These are phyloP conservation scores for Polyporus arcularius DNA, from an alignment of 768 basidiomycete species.

Conservation along the genomic window DNA sequence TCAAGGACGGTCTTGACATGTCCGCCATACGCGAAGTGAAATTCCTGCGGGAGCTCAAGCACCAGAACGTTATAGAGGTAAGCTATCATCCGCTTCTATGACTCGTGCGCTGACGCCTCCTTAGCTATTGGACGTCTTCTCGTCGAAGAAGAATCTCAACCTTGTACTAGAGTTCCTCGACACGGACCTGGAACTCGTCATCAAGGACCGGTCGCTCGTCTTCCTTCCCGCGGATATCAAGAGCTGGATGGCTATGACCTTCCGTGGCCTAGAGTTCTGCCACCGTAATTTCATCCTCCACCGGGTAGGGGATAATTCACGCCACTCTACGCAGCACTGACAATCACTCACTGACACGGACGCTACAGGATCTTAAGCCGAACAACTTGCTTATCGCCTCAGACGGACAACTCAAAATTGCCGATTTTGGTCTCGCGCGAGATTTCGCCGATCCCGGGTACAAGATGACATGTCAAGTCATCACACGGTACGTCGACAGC, in stretches of 20 bases:
- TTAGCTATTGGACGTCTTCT: conserved; percentile 95
- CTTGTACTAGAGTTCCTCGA: conserved; percentile 96
- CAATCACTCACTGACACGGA: background rate
- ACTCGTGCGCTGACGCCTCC: background rate
- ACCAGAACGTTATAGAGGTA: conserved; percentile 95
- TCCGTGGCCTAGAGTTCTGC: conserved; percentile 97
- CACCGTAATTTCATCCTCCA: conserved; percentile 94
- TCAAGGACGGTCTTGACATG: conserved; percentile 99
- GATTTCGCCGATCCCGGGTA: conserved; percentile 94
- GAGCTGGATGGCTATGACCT: conserved; percentile 98
- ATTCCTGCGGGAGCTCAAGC: conserved; percentile 89
- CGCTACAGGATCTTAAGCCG: conserved; percentile 88
- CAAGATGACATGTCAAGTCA: conserved; percentile 98
- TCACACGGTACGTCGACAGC: conserved; percentile 76
- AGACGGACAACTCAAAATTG: conserved; percentile 91
- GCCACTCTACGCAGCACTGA: background rate
- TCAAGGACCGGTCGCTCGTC: conserved; percentile 89
- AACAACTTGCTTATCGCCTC: conserved; percentile 96
- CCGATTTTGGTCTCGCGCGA: conserved; percentile 97
- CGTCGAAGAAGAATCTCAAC: conserved; percentile 94
- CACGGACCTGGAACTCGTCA: conserved; percentile 95
- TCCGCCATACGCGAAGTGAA: conserved; percentile 98
- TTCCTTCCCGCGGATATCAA: conserved; percentile 97
- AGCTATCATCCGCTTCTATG: conserved; percentile 13
- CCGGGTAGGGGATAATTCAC: conserved; percentile 54